A percentile compares a stretch with the other conserved stretches of the same genome.
These are phyloP conservation scores for Nidula niveotomentosa DNA, from an alignment of 1,284 basidiomycete species.

Conservation along the genomic window DNA sequence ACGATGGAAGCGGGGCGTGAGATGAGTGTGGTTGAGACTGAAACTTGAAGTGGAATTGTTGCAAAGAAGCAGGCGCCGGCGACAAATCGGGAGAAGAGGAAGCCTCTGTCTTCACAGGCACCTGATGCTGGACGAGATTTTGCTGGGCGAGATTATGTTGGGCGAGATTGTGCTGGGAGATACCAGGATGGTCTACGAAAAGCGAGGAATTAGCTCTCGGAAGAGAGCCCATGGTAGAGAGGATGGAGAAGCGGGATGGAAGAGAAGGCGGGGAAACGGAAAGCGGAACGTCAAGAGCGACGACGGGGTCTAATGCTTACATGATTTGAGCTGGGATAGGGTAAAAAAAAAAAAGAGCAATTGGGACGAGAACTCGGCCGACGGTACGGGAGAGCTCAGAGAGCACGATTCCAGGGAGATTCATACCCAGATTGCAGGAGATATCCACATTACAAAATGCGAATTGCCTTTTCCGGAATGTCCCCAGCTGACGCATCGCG, in stretches of 20 bases:
- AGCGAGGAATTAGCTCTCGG: not conserved
- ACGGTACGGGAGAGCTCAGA: too few species aligned
- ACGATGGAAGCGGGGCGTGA: constrained; percentile 30
- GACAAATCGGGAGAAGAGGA: constrained; percentile 37
- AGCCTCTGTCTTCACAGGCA: constrained; percentile 32
- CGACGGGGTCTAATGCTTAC: not conserved
- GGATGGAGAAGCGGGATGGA: not conserved
- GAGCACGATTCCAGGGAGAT: too few species aligned
- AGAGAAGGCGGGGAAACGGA: not conserved
- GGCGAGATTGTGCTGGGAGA: constrained; percentile 15
- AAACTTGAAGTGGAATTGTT: constrained; percentile 35
- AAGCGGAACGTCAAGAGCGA: not conserved
- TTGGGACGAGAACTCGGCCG: too few species aligned
- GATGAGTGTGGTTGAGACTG: constrained; percentile 23
- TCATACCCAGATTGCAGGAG: too few species aligned
- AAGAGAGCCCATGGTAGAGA: not conserved
- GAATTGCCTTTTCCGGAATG: too few species aligned
- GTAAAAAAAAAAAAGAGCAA: too few species aligned
- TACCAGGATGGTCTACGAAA: not conserved
- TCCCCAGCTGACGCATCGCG: too few species aligned
- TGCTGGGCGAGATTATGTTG: constrained; percentile 11
- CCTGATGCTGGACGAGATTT: constrained; percentile 14
- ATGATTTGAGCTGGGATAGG: too few species aligned
- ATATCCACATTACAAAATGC: too few species aligned
- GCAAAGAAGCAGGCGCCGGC: constrained; percentile 24